Evolutionary conservation across 2,329 filamentous ascomycete genomes (phyloP).

Genomic region (Pseudomassariella vexata): DNA sequence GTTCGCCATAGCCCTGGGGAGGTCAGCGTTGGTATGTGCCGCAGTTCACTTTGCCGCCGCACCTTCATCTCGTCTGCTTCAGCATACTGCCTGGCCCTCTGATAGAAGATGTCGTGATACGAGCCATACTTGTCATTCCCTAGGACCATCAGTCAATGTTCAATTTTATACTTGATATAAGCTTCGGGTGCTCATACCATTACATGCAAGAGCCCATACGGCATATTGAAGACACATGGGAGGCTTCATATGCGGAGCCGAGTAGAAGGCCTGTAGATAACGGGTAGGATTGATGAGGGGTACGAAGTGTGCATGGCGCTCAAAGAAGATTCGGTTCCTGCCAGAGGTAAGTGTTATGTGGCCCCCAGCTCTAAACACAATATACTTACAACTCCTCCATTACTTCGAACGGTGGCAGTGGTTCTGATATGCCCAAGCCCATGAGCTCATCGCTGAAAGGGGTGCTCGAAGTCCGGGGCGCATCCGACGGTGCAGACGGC

Average conservation of each 20-base stretch:
- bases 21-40: not conserved
- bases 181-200: conserved; percentile 61
- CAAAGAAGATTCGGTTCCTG: conserved; percentile 71
- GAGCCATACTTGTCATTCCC: conserved; percentile 58
- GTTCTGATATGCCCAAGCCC: conserved; percentile 70
- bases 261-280: conserved; percentile 70
- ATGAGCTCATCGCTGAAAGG: conserved; percentile 60
- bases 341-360: conserved; percentile 9
- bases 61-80: conserved; percentile 80
- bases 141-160: too few species aligned
- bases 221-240: conserved; percentile 82
- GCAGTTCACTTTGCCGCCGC: too few species aligned
- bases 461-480: conserved; percentile 22
- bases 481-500: conserved; percentile 6
- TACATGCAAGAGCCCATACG: conserved; percentile 78
- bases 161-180: too few species aligned
- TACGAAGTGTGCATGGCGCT: conserved; percentile 62
- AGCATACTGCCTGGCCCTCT: conserved; percentile 73
- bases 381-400: conserved; percentile 73
- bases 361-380: not conserved
- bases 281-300: conserved; percentile 75
- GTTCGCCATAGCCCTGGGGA: conserved; percentile 63
- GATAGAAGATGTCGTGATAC: conserved; percentile 70
- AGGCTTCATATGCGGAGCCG: conserved; percentile 67
- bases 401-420: conserved; percentile 70